Base-by-base conservation (phyloP, 805 yeast species). In the Ogataea methylovora region DNA sequence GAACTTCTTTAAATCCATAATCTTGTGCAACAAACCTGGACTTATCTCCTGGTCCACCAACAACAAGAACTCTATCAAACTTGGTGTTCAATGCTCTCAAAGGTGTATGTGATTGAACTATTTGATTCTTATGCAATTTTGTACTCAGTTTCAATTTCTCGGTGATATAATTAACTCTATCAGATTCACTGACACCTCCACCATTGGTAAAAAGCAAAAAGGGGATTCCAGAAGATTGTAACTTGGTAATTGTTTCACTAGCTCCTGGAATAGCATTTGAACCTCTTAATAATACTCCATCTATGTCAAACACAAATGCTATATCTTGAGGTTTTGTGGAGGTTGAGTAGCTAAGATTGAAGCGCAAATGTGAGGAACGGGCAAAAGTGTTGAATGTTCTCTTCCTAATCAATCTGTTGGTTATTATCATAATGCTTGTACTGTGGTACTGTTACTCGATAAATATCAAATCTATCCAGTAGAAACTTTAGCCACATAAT, bases 71-170 rank as follows among this genome's bases (percentile, higher is more conserved):
- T 12, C 85, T 63, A 31, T 71, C 58, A 42, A 67, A 76, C 30
- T 67, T 62, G 8, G 64, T 58, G 4, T 69, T 73, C 33, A 84
- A 59, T 0, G 78, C 69, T 43, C 71, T 72, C 68, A 80, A 76
- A 1, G 96, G 96, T 0, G 97, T 86, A 53, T 88, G 97, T 26
- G 90, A 76, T 56, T 84, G 94, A 13, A 88, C 76, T 29, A 88
- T 63, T 48, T 87, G 95, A 29, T 65, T 56, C 2, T 58, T 51
- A 7, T 60, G 67, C 34, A 82, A 55, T 24, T 57, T 56, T 3
- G 10, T 5, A 6, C 60, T 67, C 34, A 82, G 56, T 24, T 56
- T 56, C 13, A 56, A 37, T 11, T 38, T 36, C 8, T 60, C 48
- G 2, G 76, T 66, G 3, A 84, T 53, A 23, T 67, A 69, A 2